These are phyloP conservation scores for Peniophora sp. DNA, from an alignment of 1,284 basidiomycete species.

Conservation along the genomic window DNA sequence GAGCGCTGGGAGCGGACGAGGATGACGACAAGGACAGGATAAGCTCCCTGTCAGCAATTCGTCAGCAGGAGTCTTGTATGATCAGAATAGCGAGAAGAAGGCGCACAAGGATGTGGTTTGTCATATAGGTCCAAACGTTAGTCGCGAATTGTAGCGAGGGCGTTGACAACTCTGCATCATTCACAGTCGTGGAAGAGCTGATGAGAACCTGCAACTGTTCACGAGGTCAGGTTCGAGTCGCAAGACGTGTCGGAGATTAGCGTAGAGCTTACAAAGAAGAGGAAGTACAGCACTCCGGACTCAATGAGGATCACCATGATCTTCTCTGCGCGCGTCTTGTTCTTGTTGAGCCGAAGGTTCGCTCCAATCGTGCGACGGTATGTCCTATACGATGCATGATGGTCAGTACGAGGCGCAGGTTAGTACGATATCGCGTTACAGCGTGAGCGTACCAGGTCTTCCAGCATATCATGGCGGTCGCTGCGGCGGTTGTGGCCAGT, in stretches of 20 bases:
- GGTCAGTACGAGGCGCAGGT: not conserved
- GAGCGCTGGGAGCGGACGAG: constrained; percentile 11
- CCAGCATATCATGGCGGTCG: not conserved
- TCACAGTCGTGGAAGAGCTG: constrained; percentile 5
- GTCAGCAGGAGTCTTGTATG: not conserved
- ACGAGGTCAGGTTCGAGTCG: not conserved
- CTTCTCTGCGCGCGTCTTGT: constrained; percentile 6
- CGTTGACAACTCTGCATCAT: constrained; percentile 2
- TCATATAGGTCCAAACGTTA: constrained; percentile 9
- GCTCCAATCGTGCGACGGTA: constrained; percentile 7
- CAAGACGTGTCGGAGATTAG: not conserved
- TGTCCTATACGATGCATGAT: constrained; percentile 4
- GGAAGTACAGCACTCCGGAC: constrained; percentile 9
- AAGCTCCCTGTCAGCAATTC: constrained; percentile 9
- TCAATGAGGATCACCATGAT: constrained; percentile 13
- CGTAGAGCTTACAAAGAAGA: constrained; percentile 7
- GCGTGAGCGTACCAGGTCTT: not conserved
- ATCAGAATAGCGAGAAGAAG: not conserved
- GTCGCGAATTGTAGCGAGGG: constrained; percentile 7
- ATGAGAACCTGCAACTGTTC: constrained; percentile 9
- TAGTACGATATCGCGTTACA: not conserved
- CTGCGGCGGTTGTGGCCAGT: not conserved
- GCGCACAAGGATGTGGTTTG: constrained; percentile 9
- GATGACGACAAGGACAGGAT: constrained; percentile 12
- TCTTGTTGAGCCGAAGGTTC: constrained; percentile 5